phyloP scores from a whole-genome alignment of 805 yeast genomes.

The Kluyveromyces nonfermentans region DNA sequence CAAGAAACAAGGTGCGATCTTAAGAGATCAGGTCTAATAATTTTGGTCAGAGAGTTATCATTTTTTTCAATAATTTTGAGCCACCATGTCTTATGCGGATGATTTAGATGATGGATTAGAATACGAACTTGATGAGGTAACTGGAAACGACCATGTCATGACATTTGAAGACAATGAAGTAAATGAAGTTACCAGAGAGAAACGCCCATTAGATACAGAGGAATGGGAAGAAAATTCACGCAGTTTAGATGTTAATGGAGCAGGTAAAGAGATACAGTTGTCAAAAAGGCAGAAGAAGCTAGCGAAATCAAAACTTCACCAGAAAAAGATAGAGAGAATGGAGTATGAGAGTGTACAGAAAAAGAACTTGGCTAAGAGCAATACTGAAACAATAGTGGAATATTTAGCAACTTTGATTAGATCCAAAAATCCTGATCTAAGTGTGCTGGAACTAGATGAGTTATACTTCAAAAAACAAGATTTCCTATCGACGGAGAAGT shows the following conservation, averaged over 20 bases:
- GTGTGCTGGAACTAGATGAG: constrained; percentile 68
- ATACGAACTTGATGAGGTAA: constrained; percentile 40
- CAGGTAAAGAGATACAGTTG: constrained; percentile 6
- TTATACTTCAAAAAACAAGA: constrained; percentile 46
- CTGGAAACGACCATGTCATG: constrained; percentile 19
- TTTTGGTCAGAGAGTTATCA: not conserved
- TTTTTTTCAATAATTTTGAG: too few species aligned
- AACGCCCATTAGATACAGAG: not conserved
- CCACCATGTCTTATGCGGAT: constrained; percentile 39
- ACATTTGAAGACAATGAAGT: constrained; percentile 16
- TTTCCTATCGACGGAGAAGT: constrained; percentile 55
- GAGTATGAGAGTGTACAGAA: constrained; percentile 55
- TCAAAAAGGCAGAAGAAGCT: constrained; percentile 28
- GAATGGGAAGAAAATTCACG: constrained; percentile 14
- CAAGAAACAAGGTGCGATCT: too few species aligned
- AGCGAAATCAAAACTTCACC: constrained; percentile 37
- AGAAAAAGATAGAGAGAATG: constrained; percentile 59
- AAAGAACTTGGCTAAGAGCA: constrained; percentile 41
- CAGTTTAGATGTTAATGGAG: constrained; percentile 25
- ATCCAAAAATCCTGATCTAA: constrained; percentile 51
- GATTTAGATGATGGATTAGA: constrained; percentile 74
- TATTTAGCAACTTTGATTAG: constrained; percentile 54
- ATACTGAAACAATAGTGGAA: constrained; percentile 58
- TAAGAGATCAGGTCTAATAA: too few species aligned
- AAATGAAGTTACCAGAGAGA: constrained; percentile 3